phyloP scores from a whole-genome alignment of 2,329 filamentous ascomycete species.

The Hymenoscyphus albidus region DNA sequence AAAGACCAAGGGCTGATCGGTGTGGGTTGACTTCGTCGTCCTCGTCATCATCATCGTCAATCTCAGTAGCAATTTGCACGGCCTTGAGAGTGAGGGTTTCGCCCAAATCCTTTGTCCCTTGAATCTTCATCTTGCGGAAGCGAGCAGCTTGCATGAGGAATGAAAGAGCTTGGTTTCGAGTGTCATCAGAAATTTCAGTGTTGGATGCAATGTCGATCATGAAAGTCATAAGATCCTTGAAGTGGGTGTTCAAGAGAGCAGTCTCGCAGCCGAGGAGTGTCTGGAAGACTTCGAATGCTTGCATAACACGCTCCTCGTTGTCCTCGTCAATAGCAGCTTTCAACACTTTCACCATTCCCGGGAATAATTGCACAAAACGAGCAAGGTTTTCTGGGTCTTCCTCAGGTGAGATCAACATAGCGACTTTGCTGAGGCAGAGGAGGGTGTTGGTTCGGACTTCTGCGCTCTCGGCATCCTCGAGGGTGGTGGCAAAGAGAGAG shows the following conservation, averaged over 20 bases:
- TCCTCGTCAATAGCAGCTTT: constrained; percentile 75
- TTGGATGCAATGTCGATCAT: constrained; percentile 86
- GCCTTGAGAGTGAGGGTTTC: constrained; percentile 83
- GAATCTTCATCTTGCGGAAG: constrained; percentile 93
- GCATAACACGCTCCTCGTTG: constrained; percentile 84
- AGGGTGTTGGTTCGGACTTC: constrained; percentile 95
- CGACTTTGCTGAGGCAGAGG: constrained; percentile 80
- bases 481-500: constrained; percentile 77
- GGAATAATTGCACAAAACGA: constrained; percentile 75
- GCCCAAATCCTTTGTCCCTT: constrained; percentile 78
- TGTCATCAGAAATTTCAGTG: constrained; percentile 75
- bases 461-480: constrained; percentile 83
- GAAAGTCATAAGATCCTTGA: constrained; percentile 86
- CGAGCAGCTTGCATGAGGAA: constrained; percentile 91
- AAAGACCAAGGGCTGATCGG: constrained; percentile 76
- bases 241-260: constrained; percentile 75
- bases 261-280: constrained; percentile 88
- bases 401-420: constrained; percentile 83
- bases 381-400: constrained; percentile 72
- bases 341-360: constrained; percentile 83
- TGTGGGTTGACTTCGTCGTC: constrained; percentile 80
- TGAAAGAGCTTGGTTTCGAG: constrained; percentile 81
- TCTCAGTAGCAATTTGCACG: constrained; percentile 84
- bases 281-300: constrained; percentile 96
- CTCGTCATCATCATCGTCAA: constrained; percentile 70